Evolutionary conservation across 768 basidiomycete genomes (phyloP).

Genomic region (Leccinum subgranulosum): DNA sequence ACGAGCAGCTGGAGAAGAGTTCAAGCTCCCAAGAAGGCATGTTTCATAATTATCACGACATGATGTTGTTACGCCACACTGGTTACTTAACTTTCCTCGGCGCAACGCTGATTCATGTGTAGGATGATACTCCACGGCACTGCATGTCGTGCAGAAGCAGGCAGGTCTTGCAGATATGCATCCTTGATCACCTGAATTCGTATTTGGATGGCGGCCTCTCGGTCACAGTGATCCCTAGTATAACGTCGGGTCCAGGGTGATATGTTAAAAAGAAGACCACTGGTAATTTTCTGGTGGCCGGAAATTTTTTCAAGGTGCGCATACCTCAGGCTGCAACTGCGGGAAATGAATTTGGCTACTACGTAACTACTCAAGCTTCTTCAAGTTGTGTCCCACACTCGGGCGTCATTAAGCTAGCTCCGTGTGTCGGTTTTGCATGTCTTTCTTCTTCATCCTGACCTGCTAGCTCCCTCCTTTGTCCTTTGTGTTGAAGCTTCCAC

Average conservation of each 20-base stretch:
- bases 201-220: too few relatives aligned
- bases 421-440: conserved; percentile 72
- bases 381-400: conserved; percentile 33
- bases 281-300: conserved; percentile 45
- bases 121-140: conserved; percentile 56
- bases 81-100: background rate
- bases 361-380: conserved; percentile 6
- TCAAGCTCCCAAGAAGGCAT: conserved; percentile 45
- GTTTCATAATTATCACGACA: conserved; percentile 45
- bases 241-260: background rate
- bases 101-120: background rate
- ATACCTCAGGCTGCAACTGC: conserved; percentile 22
- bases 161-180: conserved; percentile 49
- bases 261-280: conserved; percentile 46
- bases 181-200: conserved; percentile 62
- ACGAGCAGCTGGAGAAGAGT: conserved; percentile 29
- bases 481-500: conserved; percentile 42
- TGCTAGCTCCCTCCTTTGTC: conserved; percentile 61
- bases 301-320: conserved; percentile 39
- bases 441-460: conserved; percentile 69
- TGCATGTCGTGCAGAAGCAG: conserved; percentile 56
- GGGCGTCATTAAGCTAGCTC: conserved; percentile 46
- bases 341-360: conserved; percentile 1
- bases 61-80: conserved; percentile 23
- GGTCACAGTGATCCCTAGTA: too few relatives aligned